phyloP scores from a whole-genome alignment of 1,284 basidiomycete species.

The Ustilago xerochloae region DNA sequence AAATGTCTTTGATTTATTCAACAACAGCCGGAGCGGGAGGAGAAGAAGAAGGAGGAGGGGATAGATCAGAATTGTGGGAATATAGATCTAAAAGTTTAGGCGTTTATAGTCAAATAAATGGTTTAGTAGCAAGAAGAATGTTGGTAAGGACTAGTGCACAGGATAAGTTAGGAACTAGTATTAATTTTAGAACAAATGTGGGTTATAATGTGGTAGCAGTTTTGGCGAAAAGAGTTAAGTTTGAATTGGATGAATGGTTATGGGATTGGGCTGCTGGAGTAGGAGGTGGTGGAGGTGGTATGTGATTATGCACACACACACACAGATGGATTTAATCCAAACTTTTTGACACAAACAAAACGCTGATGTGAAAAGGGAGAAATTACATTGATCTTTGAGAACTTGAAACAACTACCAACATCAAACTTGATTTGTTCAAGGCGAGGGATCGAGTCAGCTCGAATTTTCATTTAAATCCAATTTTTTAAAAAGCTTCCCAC shows the following conservation, averaged over 20 bases:
- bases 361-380: no score
- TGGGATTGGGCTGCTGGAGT: conserved; percentile 52
- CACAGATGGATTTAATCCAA: no score
- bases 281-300: conserved; percentile 12
- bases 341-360: background rate
- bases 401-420: background rate
- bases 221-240: conserved; percentile 43
- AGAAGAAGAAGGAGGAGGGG: conserved; percentile 48
- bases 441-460: background rate
- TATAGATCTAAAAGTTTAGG: conserved; percentile 24
- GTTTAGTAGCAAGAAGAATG: conserved; percentile 42
- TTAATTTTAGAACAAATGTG: conserved; percentile 50
- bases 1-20: conserved; percentile 62
- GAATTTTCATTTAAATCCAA: background rate
- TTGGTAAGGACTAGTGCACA: conserved; percentile 39
- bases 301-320: conserved; percentile 5
- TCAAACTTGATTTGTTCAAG: background rate
- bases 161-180: conserved; percentile 41
- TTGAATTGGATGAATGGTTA: conserved; percentile 54
- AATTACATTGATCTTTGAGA: no score
- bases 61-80: conserved; percentile 41
- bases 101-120: conserved; percentile 50
- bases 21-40: background rate
- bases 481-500: conserved; percentile 46
- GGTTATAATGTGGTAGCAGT: conserved; percentile 33